These are phyloP conservation scores for Microglena sp. DNA, from an alignment of 139 green algal genomes.

Conservation along the genomic window DNA sequence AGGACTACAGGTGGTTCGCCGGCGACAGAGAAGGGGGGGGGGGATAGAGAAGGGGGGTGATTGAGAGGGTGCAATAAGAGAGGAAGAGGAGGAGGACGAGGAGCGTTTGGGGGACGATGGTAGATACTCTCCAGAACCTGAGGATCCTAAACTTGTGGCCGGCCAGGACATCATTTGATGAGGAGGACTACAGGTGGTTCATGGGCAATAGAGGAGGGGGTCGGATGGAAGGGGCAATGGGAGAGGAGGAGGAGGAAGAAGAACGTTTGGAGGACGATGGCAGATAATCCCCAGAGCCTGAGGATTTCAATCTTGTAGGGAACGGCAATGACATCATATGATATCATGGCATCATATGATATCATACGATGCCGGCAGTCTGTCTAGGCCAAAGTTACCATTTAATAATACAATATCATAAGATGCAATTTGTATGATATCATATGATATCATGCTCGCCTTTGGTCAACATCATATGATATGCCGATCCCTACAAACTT, in stretches of 20 bases:
- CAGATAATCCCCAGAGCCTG: constrained; percentile 49
- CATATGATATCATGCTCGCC: too few relatives aligned
- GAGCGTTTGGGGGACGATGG: constrained; percentile 23
- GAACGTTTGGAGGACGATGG: constrained; percentile 23
- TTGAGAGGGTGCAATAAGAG: too few relatives aligned
- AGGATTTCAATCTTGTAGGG: constrained; percentile 28
- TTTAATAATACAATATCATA: too few relatives aligned
- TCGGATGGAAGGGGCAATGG: too few relatives aligned
- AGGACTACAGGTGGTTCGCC: constrained; percentile 58
- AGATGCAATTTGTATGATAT: constrained; percentile 13
- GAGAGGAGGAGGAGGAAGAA: constrained; percentile 31
- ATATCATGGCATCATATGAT: constrained; percentile 62
- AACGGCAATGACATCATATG: constrained; percentile 56
- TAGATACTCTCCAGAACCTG: constrained; percentile 49
- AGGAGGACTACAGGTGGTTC: constrained; percentile 61
- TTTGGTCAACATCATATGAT: too few relatives aligned
- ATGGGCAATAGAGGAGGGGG: too few relatives aligned
- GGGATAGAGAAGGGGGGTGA: neutral
- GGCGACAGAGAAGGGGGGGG: too few relatives aligned
- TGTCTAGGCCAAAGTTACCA: neutral
- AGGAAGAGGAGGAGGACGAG: constrained; percentile 31
- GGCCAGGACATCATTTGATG: constrained; percentile 62
- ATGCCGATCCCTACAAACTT: constrained; percentile 34
- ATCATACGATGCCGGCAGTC: too few relatives aligned
- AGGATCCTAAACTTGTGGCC: constrained; percentile 28